A percentile compares a stretch with the other conserved stretches of the same genome.
Conservation (phyloP, 1,284 basidiomycete species). For the Ganoderma leucocontextum region DNA sequence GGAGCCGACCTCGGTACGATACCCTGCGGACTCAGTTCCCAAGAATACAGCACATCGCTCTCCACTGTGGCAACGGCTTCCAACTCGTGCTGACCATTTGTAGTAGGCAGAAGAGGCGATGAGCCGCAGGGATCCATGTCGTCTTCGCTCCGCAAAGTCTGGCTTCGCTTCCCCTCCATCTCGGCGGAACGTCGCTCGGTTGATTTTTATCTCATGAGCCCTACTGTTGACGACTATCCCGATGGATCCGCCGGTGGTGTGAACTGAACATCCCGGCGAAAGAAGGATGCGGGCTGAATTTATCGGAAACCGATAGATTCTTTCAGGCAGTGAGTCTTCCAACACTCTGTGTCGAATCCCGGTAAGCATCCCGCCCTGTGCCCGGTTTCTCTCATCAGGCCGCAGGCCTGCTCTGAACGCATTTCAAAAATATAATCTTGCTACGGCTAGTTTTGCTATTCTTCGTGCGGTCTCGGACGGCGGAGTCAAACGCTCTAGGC, state of each 20-base stretch:
- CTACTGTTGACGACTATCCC: neutral
- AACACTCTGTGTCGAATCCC: neutral
- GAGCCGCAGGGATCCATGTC: neutral
- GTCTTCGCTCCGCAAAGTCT: neutral
- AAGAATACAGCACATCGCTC: neutral
- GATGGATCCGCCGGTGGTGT: neutral
- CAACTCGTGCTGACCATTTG: neutral
- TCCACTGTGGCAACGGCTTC: neutral
- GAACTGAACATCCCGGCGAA: neutral
- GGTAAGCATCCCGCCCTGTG: neutral
- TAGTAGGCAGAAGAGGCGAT: neutral
- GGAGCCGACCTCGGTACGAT: neutral
- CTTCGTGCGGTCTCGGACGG: neutral
- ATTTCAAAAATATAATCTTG: neutral
- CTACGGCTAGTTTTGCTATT: neutral
- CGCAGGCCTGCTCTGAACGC: neutral
- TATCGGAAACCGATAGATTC: neutral
- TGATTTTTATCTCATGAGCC: neutral
- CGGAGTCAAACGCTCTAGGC: neutral
- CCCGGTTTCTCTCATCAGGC: neutral
- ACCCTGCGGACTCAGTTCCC: neutral
- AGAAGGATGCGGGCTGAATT: neutral
- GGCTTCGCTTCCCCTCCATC: neutral
- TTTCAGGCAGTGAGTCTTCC: neutral
- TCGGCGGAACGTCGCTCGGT: neutral